Percentiles rank a stretch among this genome's conserved stretches.
Conservation (phyloP, 148 eudicot species). For the Linanthus parryae region DNA sequence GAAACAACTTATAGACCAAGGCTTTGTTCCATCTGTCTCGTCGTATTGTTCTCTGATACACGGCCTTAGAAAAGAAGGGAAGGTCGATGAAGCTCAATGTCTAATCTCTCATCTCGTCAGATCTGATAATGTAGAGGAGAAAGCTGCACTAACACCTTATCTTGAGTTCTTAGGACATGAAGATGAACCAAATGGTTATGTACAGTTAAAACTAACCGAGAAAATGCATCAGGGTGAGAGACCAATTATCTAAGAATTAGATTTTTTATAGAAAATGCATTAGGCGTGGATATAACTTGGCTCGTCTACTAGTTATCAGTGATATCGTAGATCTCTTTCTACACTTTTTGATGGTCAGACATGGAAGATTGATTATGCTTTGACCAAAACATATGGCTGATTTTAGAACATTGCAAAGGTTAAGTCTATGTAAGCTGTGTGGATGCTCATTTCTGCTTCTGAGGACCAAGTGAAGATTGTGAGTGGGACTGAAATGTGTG, state of each 20-base stretch:
- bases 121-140: constrained; percentile 18
- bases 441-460: too few species aligned
- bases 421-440: too few species aligned
- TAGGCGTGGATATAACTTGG: too few species aligned
- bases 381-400: too few species aligned
- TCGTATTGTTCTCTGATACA: constrained; percentile 11
- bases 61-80: constrained; percentile 18
- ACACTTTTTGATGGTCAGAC: too few species aligned
- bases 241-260: constrained; percentile 14
- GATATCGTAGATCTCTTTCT: too few species aligned
- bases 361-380: too few species aligned
- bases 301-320: too few species aligned
- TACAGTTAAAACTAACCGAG: constrained; percentile 17
- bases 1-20: constrained; percentile 8
- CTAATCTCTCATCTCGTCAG: constrained; percentile 17
- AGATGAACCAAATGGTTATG: constrained; percentile 14
- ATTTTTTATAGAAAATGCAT: too few species aligned
- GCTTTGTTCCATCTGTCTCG: constrained; percentile 8
- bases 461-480: too few species aligned
- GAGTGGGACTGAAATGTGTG: too few species aligned
- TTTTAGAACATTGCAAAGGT: too few species aligned
- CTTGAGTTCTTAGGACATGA: constrained; percentile 16
- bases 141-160: constrained; percentile 12
- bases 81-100: constrained; percentile 14
- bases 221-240: constrained; percentile 14